Base-by-base conservation (phyloP, 768 basidiomycete species). In the Collybia sordida region DNA sequence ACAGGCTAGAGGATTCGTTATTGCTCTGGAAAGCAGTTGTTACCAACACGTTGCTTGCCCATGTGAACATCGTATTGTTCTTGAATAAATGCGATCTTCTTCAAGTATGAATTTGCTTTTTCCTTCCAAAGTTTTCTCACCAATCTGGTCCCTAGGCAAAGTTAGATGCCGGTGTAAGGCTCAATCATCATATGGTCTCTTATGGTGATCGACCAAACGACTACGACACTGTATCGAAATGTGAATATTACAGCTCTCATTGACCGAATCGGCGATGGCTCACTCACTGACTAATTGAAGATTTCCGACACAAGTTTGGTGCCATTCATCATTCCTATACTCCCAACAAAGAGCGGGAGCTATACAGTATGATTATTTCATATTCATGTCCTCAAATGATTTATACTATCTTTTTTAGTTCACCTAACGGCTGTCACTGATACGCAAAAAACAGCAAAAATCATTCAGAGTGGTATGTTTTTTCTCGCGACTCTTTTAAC, bases 361-460 rank as follows among this genome's bases (percentile, higher is more conserved):
- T 88, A 14, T 87, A 84, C 61, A 81, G 90, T 90, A 58, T 50
- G 85, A 24, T 15, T 40, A 19, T 38, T 45, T 39, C 34, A 36
- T 23, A 37, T 41, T 37, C 31, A 18, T 18, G 39, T 42, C 17
- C 21, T 17, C 18, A 11, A 15, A 37, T 50, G 40, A 28, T 42
- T 44, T 15, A 43, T 53, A 36, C 49, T 41, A 36, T 38, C 11
- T 37, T 38, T 28, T 4, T 17, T 54, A 92, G 90, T 88, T 47
- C 89, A 92, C 65, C 73, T 85, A 49, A 92, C 90, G 8, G 79
- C 87, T 45, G 90, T 92, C 42, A 90, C 85, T n/a, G 88, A 92
- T 68, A 90, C 86, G 51, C 77, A 79, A 62, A 73, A 77, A 56
- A 92, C 90, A 31, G 74, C 78, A 34, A 84, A 78, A 14, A 90